phyloP scores from a whole-genome alignment of 2,329 filamentous ascomycete genomes.

The Nemania bipapillata region DNA sequence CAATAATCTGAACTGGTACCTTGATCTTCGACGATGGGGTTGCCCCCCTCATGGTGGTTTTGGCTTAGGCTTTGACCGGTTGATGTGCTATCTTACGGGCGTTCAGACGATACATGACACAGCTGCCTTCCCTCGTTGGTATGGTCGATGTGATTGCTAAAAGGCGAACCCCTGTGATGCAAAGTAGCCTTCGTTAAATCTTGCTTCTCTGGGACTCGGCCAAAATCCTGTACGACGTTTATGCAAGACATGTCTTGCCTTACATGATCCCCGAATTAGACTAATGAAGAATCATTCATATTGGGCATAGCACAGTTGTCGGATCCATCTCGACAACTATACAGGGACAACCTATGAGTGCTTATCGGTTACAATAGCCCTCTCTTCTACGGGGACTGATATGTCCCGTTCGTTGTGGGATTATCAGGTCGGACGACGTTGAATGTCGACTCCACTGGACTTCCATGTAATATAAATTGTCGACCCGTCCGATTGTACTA shows the following conservation, averaged over 20 bases:
- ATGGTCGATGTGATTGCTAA: conserved; percentile 70
- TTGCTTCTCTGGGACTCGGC: conserved; percentile 54
- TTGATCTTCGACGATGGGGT: conserved; percentile 89
- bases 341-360: conserved; percentile 28
- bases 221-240: conserved; percentile 48
- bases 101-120: conserved; percentile 85
- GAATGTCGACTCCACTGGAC: background rate
- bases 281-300: conserved; percentile 38
- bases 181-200: conserved; percentile 54
- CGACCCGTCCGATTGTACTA: background rate
- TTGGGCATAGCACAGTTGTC: conserved; percentile 25
- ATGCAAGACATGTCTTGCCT: conserved; percentile 41
- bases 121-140: conserved; percentile 84
- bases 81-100: conserved; percentile 84
- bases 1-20: conserved; percentile 79
- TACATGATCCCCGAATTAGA: conserved; percentile 40
- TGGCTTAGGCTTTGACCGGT: conserved; percentile 87
- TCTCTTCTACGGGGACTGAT: background rate
- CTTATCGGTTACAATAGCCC: background rate
- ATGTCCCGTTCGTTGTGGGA: background rate
- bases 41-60: conserved; percentile 92
- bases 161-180: conserved; percentile 30
- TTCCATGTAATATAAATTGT: conserved; percentile 20
- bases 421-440: background rate
- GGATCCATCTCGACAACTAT: conserved; percentile 34